A percentile compares a stretch with the other conserved stretches of the same genome.
Evolutionary conservation across 2,329 filamentous ascomycete species (phyloP).

Genomic region (Ascochyta koolunga): DNA sequence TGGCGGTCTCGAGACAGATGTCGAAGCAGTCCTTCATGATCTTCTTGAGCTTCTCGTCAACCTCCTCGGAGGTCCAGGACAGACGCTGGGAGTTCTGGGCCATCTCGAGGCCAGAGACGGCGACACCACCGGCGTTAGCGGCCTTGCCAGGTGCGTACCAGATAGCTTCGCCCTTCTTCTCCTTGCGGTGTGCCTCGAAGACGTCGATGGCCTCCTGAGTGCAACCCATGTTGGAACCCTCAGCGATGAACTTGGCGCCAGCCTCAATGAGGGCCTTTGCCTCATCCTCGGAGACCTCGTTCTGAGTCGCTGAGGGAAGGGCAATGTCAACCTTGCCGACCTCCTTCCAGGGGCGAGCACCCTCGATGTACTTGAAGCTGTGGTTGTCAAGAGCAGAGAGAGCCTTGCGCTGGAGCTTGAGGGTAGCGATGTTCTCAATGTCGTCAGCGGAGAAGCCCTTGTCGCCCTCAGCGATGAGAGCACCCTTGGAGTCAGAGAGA

Average conservation of each 20-base stretch:
- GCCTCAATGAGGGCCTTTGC: constrained; percentile 78
- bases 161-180: constrained; percentile 73
- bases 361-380: constrained; percentile 84
- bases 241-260: constrained; percentile 85
- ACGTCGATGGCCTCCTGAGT: constrained; percentile 93
- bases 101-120: constrained; percentile 98
- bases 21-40: constrained; percentile 97
- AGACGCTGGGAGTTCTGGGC: constrained; percentile 93
- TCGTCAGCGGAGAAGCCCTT: constrained; percentile 79
- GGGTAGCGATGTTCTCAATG: constrained; percentile 75
- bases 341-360: constrained; percentile 89
- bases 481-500: constrained; percentile 89
- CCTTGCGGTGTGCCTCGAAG: constrained; percentile 79
- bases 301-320: constrained; percentile 93
- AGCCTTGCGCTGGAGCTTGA: constrained; percentile 87
- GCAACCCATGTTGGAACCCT: constrained; percentile 99
- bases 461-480: constrained; percentile 75
- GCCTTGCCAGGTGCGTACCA: constrained; percentile 98
- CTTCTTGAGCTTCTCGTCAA: constrained; percentile 85
- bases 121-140: constrained; percentile 95
- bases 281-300: constrained; percentile 93
- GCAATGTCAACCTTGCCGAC: constrained; percentile 89
- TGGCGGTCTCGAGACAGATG: constrained; percentile 85
- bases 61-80: constrained; percentile 85
- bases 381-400: constrained; percentile 73